Evolutionary conservation across 148 eudicot species (phyloP).

Genomic region (Vaccinium myrtillus): DNA sequence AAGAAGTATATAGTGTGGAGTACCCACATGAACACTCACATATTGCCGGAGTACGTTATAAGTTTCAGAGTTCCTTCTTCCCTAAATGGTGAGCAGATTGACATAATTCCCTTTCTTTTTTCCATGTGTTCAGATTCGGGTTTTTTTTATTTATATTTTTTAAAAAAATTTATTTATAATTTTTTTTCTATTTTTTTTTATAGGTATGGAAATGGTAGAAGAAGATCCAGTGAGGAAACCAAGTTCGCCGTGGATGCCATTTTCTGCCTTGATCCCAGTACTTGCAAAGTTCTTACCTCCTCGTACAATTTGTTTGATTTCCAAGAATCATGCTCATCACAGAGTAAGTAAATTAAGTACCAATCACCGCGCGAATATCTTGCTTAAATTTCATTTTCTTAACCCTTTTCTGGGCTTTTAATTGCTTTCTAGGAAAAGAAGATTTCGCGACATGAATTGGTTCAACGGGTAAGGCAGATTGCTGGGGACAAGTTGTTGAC

Average conservation of each 20-base stretch:
- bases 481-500: constrained; percentile 55
- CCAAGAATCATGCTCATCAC: constrained; percentile 32
- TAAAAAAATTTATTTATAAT: too few relatives aligned
- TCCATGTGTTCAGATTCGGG: too few relatives aligned
- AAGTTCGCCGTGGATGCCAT: constrained; percentile 66
- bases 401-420: background rate
- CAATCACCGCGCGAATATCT: background rate
- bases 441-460: constrained; percentile 48
- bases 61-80: constrained; percentile 41
- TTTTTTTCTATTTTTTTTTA: background rate
- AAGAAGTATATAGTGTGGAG: constrained; percentile 54
- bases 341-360: constrained; percentile 28
- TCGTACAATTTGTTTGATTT: constrained; percentile 22
- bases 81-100: constrained; percentile 26
- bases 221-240: constrained; percentile 29
- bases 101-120: background rate
- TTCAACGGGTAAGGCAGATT: constrained; percentile 34
- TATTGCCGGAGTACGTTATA: constrained; percentile 67
- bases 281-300: constrained; percentile 52
- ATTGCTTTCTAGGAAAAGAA: constrained; percentile 38
- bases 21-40: constrained; percentile 59
- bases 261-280: constrained; percentile 41
- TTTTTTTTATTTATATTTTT: background rate
- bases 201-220: constrained; percentile 19
- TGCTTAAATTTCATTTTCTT: background rate